A percentile compares a stretch with the other conserved stretches of the same genome.
These are phyloP conservation scores for Mycena capillaripes DNA, from an alignment of 768 basidiomycete species.

Conservation along the genomic window DNA sequence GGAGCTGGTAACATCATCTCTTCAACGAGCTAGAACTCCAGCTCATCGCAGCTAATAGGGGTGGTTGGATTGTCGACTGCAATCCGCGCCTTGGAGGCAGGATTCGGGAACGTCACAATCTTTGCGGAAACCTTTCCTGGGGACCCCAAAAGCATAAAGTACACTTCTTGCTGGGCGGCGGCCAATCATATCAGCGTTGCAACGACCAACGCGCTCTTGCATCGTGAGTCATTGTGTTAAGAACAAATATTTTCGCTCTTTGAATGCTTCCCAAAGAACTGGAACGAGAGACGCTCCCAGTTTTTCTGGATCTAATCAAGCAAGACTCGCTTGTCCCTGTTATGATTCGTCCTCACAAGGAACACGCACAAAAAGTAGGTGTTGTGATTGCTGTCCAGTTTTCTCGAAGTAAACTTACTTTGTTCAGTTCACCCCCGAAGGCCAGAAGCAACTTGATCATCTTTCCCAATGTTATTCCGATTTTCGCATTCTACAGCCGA, in stretches of 20 bases:
- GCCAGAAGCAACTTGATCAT: conserved; percentile 18
- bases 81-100: conserved; percentile 61
- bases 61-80: conserved; percentile 70
- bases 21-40: not conserved
- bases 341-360: conserved; percentile 22
- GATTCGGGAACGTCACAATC: conserved; percentile 59
- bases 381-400: not conserved
- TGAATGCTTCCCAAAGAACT: conserved; percentile 1
- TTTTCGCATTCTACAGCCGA: conserved; percentile 14
- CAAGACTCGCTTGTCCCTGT: conserved; percentile 28
- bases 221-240: not conserved
- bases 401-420: not conserved
- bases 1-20: not conserved
- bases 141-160: conserved; percentile 61
- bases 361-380: conserved; percentile 15
- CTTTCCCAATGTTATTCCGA: conserved; percentile 23
- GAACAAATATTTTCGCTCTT: not conserved
- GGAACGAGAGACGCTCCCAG: conserved; percentile 25
- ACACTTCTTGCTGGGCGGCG: conserved; percentile 68
- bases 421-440: not conserved
- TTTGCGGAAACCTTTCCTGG: conserved; percentile 66
- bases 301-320: conserved; percentile 15
- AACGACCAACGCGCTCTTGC: conserved; percentile 14
- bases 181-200: conserved; percentile 36
- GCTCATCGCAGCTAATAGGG: conserved; percentile 46